A percentile compares a stretch with the other conserved stretches of the same genome.
Evolutionary conservation across 1,284 basidiomycete species (phyloP).

Genomic region (Cystobasidiaceae sp.): DNA sequence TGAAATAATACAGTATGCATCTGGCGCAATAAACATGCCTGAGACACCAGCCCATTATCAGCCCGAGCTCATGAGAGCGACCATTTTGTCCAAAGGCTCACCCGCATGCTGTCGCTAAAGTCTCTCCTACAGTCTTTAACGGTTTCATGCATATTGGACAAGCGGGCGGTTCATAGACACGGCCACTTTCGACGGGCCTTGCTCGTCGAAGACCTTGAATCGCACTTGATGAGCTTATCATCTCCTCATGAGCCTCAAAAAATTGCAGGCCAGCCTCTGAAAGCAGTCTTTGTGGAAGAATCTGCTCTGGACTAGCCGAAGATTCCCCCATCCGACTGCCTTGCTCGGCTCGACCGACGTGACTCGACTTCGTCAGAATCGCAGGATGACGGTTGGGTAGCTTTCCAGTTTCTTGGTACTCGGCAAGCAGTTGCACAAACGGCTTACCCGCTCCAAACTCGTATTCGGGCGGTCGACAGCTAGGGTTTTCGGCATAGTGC

Average conservation of each 20-base stretch:
- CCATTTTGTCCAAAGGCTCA: background rate
- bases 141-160: slow-evolving; percentile 26
- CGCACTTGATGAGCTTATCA: background rate
- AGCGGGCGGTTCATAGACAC: slow-evolving; percentile 1
- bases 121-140: slow-evolving; percentile 1
- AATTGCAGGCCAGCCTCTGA: background rate
- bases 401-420: slow-evolving; percentile 8
- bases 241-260: background rate
- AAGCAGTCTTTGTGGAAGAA: background rate
- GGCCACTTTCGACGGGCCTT: background rate
- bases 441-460: slow-evolving; percentile 6
- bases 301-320: background rate
- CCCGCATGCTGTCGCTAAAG: slow-evolving; percentile 28
- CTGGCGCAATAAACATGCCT: slow-evolving; percentile 28
- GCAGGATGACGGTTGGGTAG: background rate
- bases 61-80: no score
- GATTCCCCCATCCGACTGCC: background rate
- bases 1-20: slow-evolving; percentile 22
- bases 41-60: background rate
- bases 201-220: background rate
- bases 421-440: slow-evolving; percentile 22
- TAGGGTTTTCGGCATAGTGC: slow-evolving; percentile 17
- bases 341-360: background rate
- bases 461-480: slow-evolving; percentile 12
- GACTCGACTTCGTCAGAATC: background rate